These are phyloP conservation scores for Exophiala xenobiotica DNA, from an alignment of 2,329 filamentous ascomycete genomes.

Conservation along the genomic window DNA sequence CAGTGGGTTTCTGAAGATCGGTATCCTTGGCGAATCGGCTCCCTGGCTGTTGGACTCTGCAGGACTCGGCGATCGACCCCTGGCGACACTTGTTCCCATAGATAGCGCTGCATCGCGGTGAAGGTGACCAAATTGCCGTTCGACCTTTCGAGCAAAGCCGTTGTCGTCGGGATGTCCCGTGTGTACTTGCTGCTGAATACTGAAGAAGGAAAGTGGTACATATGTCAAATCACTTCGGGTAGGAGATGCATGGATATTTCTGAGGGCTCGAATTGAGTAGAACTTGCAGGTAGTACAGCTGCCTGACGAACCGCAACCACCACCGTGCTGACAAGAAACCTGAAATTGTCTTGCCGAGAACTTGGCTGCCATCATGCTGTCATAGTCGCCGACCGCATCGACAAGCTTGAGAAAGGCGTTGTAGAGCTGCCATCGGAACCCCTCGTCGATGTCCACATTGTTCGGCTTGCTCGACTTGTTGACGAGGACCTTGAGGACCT, in stretches of 20 bases:
- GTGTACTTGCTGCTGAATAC: slow-evolving; percentile 63
- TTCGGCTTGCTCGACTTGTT: slow-evolving; percentile 7
- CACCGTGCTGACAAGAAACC: slow-evolving; percentile 36
- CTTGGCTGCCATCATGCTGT: slow-evolving; percentile 44
- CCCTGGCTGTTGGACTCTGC: not conserved
- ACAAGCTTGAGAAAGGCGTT: slow-evolving; percentile 39
- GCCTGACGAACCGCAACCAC: slow-evolving; percentile 34
- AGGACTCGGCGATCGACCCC: slow-evolving; percentile 6
- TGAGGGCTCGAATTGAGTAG: slow-evolving; percentile 60
- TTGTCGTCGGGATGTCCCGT: slow-evolving; percentile 55
- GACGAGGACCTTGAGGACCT: slow-evolving; percentile 39
- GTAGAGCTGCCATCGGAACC: slow-evolving; percentile 50
- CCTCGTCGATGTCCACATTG: slow-evolving; percentile 32
- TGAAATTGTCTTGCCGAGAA: slow-evolving; percentile 41
- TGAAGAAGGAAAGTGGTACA: slow-evolving; percentile 64
- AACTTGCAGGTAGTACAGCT: slow-evolving; percentile 50
- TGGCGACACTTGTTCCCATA: slow-evolving; percentile 1
- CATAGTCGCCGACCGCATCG: slow-evolving; percentile 40
- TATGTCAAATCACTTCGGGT: slow-evolving; percentile 57
- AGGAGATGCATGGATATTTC: slow-evolving; percentile 59
- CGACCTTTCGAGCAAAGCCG: slow-evolving; percentile 60
- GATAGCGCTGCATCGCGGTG: not conserved
- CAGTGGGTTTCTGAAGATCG: slow-evolving; percentile 8
- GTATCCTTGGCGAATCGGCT: slow-evolving; percentile 4
- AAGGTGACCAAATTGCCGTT: slow-evolving; percentile 58